A percentile compares a stretch with the other conserved stretches of the same genome.
phyloP scores from a whole-genome alignment of 352 stramenopile genomes.

The Halophytophthora batemanensis region DNA sequence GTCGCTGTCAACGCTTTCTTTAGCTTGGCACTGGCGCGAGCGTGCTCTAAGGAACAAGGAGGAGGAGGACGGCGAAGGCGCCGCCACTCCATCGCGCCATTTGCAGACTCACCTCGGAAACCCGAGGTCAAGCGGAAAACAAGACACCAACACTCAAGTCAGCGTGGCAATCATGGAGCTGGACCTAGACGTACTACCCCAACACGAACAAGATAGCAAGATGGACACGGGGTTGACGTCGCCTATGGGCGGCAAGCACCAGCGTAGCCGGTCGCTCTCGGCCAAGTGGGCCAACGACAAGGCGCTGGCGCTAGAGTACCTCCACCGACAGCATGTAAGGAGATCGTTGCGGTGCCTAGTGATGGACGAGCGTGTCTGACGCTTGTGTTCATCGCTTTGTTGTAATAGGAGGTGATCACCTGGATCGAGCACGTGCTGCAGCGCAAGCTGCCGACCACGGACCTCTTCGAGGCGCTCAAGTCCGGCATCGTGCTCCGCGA shows the following conservation, averaged over 20 bases:
- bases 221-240: conserved; percentile 29
- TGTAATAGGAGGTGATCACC: conserved; percentile 52
- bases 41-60: conserved; percentile 1
- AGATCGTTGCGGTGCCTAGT: too few relatives aligned
- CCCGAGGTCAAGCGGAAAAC: conserved; percentile 9
- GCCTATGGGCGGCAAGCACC: conserved; percentile 64
- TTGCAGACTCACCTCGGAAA: conserved; percentile 21
- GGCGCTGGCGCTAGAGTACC: conserved; percentile 65
- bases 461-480: conserved; percentile 63
- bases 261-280: conserved; percentile 63
- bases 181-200: conserved; percentile 30
- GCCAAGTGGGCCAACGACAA: conserved; percentile 80
- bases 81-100: conserved; percentile 11
- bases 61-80: neutral
- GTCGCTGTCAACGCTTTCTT: neutral
- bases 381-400: neutral
- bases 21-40: too few relatives aligned
- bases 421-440: conserved; percentile 76
- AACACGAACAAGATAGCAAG: conserved; percentile 19
- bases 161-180: conserved; percentile 32
- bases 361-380: neutral
- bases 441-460: conserved; percentile 43
- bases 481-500: conserved; percentile 78
- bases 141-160: neutral
- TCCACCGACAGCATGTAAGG: conserved; percentile 60